phyloP scores from a whole-genome alignment of 2,329 filamentous ascomycete genomes.

The Aureobasidium musti region DNA sequence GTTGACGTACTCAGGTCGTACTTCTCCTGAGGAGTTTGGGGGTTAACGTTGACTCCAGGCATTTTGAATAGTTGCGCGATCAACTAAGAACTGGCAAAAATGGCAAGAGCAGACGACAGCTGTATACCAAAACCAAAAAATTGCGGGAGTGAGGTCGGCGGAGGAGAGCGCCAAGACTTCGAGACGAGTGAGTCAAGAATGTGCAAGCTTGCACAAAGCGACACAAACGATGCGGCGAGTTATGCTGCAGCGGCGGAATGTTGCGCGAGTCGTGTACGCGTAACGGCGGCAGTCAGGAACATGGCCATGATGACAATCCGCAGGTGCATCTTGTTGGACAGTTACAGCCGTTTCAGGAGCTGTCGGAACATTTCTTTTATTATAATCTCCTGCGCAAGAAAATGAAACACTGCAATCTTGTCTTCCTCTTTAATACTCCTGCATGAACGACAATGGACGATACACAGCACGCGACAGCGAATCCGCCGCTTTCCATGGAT shows the following conservation, averaged over 20 bases:
- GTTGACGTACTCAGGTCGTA: conserved; percentile 60
- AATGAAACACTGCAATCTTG: not conserved
- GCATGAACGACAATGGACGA: conserved; percentile 24
- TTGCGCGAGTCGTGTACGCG: conserved; percentile 8
- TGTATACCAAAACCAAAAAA: conserved; percentile 17
- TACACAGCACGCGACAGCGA: conserved; percentile 1
- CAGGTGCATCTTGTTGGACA: not conserved
- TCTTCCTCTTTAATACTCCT: not conserved
- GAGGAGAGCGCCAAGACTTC: conserved; percentile 1
- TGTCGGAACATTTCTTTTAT: conserved; percentile 11
- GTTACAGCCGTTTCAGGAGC: conserved; percentile 29
- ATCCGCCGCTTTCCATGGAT: not conserved
- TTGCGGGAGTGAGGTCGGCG: conserved; percentile 1
- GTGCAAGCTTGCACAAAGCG: not conserved
- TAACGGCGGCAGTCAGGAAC: conserved; percentile 12
- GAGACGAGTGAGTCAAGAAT: not conserved
- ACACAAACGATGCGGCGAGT: conserved; percentile 6
- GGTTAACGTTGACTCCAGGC: conserved; percentile 8
- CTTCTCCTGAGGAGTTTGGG: conserved; percentile 56
- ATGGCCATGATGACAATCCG: not conserved
- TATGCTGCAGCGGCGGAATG: not conserved
- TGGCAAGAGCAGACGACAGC: conserved; percentile 3
- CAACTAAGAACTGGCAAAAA: not conserved
- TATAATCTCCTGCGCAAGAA: not conserved
- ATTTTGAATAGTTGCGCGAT: not conserved